Evolutionary conservation across 371 early-diverging fungal genomes (phyloP).

Genomic region (Lichtheimia ornata): DNA sequence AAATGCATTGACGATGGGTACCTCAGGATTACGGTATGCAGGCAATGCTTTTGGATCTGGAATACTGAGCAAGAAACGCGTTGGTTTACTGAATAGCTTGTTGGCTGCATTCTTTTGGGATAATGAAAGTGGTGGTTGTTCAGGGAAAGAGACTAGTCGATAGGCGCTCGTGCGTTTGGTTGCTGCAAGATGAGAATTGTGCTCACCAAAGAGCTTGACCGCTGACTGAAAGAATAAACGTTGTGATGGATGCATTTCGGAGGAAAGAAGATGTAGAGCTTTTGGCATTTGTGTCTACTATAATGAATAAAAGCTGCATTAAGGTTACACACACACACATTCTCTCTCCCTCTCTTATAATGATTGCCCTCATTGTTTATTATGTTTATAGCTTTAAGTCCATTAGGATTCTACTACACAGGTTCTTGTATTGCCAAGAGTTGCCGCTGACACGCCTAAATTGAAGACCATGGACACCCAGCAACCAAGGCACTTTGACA

Average conservation of each 20-base stretch:
- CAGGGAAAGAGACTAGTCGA: conserved; percentile 30
- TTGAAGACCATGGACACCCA: conserved; percentile 69
- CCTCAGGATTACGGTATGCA: conserved; percentile 31
- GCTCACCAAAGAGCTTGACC: too few relatives aligned
- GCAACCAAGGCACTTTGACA: conserved; percentile 65
- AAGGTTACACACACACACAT: too few relatives aligned
- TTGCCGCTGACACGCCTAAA: conserved; percentile 73
- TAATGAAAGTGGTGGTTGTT: conserved; percentile 18
- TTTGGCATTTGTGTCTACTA: too few relatives aligned
- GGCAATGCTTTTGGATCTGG: conserved; percentile 34
- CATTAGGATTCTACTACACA: conserved; percentile 59
- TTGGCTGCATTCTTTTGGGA: conserved; percentile 24
- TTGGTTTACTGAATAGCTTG: conserved; percentile 41
- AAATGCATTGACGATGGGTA: conserved; percentile 4
- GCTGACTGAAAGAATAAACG: too few relatives aligned
- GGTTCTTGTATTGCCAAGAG: conserved; percentile 68
- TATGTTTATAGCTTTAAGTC: conserved; percentile 51
- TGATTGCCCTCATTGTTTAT: neutral
- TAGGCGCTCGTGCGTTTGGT: conserved; percentile 3
- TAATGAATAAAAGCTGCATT: too few relatives aligned
- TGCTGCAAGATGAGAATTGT: conserved; percentile 4
- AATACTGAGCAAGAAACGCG: conserved; percentile 41
- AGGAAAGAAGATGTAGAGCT: too few relatives aligned
- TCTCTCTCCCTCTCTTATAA: too few relatives aligned
- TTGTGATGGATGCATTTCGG: too few relatives aligned